Conservation (phyloP, 441 rosid species). For the Syzygium syzygioides region DNA sequence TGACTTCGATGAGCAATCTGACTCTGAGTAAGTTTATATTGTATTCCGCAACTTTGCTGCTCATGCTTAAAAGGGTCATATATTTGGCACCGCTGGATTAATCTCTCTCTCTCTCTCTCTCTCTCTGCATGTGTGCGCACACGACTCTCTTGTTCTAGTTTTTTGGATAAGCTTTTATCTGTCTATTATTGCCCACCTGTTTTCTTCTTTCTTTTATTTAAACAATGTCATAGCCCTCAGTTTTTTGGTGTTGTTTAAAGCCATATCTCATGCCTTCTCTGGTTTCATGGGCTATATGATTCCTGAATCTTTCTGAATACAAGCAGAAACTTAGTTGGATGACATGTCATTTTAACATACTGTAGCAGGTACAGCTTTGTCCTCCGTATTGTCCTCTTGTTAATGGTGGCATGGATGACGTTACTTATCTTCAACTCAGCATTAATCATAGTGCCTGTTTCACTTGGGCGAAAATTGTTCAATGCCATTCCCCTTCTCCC, state of each 20-base stretch:
- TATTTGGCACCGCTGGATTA: neutral
- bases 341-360: constrained; percentile 7
- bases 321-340: neutral
- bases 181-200: neutral
- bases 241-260: neutral
- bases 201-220: neutral
- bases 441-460: constrained; percentile 77
- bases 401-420: constrained; percentile 95
- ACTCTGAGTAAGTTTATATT: constrained; percentile 54
- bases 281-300: neutral
- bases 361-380: constrained; percentile 83
- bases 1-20: constrained; percentile 73
- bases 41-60: neutral
- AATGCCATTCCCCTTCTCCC: constrained; percentile 91
- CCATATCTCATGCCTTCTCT: neutral
- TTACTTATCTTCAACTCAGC: constrained; percentile 87
- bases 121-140: neutral
- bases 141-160: neutral
- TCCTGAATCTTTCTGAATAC: neutral
- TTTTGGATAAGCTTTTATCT: neutral
- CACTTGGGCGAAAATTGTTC: constrained; percentile 88
- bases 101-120: too few species aligned
- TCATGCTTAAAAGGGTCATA: neutral
- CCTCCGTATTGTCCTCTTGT: constrained; percentile 70
- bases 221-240: neutral